Conservation (phyloP, 2,329 filamentous ascomycete species). For the Amesomyces nigricolor region DNA sequence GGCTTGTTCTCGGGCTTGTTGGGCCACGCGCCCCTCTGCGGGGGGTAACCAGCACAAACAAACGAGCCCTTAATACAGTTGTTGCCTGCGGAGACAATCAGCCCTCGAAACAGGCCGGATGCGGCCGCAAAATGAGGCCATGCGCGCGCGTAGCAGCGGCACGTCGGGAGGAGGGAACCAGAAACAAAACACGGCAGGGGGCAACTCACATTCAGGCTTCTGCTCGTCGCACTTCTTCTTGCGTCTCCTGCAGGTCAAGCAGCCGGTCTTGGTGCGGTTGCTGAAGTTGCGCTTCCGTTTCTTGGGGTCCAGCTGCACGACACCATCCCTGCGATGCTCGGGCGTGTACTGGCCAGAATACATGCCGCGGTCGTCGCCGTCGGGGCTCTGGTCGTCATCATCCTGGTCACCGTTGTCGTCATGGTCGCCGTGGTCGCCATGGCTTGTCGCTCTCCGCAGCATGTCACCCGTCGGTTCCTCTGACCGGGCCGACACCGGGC, state of each 20-base stretch:
- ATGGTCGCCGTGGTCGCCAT: conserved; percentile 32
- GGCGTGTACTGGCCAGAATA: conserved; percentile 43
- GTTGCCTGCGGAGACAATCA: conserved; percentile 50
- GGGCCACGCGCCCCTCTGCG: conserved; percentile 69
- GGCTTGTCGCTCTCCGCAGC: conserved; percentile 40
- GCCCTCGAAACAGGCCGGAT: conserved; percentile 13
- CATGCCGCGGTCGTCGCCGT: conserved; percentile 44
- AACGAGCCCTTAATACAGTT: conserved; percentile 91
- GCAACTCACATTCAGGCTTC: conserved; percentile 78
- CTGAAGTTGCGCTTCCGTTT: conserved; percentile 79
- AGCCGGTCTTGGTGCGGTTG: conserved; percentile 93
- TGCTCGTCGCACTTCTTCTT: conserved; percentile 99
- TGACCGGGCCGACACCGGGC: conserved; percentile 40
- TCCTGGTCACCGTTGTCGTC: conserved; percentile 26
- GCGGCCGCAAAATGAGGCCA: conserved; percentile 20
- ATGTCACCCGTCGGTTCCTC: conserved; percentile 47
- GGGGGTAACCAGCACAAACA: conserved; percentile 84
- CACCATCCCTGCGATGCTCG: conserved; percentile 43
- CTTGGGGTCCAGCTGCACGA: conserved; percentile 57
- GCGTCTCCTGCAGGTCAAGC: conserved; percentile 80
- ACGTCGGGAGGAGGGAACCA: neutral
- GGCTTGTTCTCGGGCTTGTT: conserved; percentile 73
- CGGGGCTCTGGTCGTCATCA: conserved; percentile 44
- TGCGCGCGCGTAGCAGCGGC: conserved; percentile 15
- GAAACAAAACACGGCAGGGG: conserved; percentile 4